A percentile compares a stretch with the other conserved stretches of the same genome.
These are phyloP conservation scores for Brassica incana DNA, from an alignment of 345 rosid genomes.

Conservation along the genomic window DNA sequence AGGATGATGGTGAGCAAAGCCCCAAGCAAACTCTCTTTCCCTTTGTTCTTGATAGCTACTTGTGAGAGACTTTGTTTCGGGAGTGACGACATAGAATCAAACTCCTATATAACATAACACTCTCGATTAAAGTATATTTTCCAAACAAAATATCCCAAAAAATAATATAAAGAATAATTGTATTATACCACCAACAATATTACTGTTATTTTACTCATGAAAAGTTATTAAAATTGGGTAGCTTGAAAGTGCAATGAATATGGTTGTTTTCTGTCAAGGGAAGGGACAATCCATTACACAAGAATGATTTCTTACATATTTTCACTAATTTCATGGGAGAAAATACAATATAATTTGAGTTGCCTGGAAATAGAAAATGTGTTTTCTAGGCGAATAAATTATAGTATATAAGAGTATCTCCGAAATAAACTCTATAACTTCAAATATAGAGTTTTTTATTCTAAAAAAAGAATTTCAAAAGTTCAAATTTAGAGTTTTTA, in stretches of 20 bases:
- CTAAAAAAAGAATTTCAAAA: no score
- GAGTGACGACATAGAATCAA: constrained; percentile 15
- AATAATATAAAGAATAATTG: neutral
- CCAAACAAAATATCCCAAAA: neutral
- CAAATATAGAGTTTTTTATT: no score
- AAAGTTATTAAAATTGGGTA: neutral
- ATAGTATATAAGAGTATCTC: no score
- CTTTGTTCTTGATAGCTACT: constrained; percentile 37
- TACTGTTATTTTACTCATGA: neutral
- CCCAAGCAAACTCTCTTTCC: constrained; percentile 14
- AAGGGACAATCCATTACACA: neutral
- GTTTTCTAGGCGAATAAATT: neutral
- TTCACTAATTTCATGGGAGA: neutral
- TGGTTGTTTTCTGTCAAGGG: neutral
- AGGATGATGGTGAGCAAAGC: constrained; percentile 27
- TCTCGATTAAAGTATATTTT: constrained; percentile 4
- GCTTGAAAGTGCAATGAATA: neutral
- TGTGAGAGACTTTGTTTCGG: constrained; percentile 39
- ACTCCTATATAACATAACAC: neutral
- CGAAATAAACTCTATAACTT: no score
- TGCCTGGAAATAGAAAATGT: neutral
- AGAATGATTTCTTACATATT: neutral
- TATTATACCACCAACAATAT: constrained; percentile 26
- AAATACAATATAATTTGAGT: neutral
- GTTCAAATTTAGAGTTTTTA: no score